Conservation (phyloP, 306 rosid genomes). For the Pyrus pyrifolia region DNA sequence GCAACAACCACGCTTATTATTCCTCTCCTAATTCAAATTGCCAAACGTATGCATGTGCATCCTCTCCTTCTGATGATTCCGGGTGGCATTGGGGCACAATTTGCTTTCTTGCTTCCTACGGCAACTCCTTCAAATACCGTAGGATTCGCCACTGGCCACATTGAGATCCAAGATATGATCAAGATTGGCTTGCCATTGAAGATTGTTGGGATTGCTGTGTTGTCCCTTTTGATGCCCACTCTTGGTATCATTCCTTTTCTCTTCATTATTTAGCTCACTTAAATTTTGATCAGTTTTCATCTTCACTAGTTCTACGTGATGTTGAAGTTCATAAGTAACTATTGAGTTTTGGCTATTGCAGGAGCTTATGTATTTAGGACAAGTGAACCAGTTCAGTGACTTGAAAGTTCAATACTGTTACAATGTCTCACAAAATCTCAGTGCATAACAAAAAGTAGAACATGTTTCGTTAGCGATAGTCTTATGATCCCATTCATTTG, state of each 20-base stretch:
- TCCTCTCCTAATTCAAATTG: conserved; percentile 63
- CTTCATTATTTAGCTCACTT: not conserved
- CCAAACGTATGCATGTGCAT: conserved; percentile 55
- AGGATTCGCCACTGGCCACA: conserved; percentile 70
- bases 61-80: conserved; percentile 82
- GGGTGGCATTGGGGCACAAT: conserved; percentile 80
- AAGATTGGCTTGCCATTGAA: conserved; percentile 71
- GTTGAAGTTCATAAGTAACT: too few relatives aligned
- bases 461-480: too few relatives aligned
- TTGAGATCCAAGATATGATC: conserved; percentile 63
- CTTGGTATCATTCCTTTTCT: conserved; percentile 38
- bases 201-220: conserved; percentile 47
- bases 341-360: conserved; percentile 18
- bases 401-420: not conserved
- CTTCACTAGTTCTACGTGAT: too few relatives aligned
- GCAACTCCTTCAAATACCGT: conserved; percentile 79
- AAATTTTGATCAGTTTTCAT: too few relatives aligned
- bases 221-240: conserved; percentile 71
- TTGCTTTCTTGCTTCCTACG: conserved; percentile 75
- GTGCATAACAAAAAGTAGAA: too few relatives aligned
- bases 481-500: too few relatives aligned
- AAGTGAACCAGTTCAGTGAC: conserved; percentile 1
- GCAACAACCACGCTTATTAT: conserved; percentile 71
- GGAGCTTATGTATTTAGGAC: conserved; percentile 63
- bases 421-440: too few relatives aligned